Evolutionary conservation across 768 basidiomycete species (phyloP), one percentile per base, ranked within the genome.

Genomic region (Suillus subalutaceus): DNA sequence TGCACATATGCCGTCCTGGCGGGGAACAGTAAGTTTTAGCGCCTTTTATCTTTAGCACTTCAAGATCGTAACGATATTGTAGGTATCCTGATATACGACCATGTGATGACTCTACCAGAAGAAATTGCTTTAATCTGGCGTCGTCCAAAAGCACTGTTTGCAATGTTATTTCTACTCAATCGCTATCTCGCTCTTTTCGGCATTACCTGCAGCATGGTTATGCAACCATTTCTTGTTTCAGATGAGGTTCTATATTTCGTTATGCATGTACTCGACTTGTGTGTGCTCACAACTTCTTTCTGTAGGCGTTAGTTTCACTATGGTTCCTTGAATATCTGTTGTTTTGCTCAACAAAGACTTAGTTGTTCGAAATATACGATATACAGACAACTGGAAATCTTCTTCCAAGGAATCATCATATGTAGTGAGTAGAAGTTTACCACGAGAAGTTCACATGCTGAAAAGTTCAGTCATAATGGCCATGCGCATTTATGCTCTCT

Each of bases 401-500:
- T 18, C 4, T 6, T 55, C 30, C 53, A 55, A 55, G 30, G 18
- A 6, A 55, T 18, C 18, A 10, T 55, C 18, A 32, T 55, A 10
- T 55, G 30, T 16, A 20, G 53, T 55, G 53, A 55, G 53, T 32
- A 18, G 2, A 32, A 18, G 16, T 55, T 30, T 32, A 32, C 32
- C 18, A 18, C 18, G 30, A 32, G 30, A 32, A 10, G 12, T 35
- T 6, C 35, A 37, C 12, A 10, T 62, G 8, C 26, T 37, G 6
- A 50, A 16, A 2, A n/a, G 44, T 53, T 23, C 48, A 86, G 84
- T 63, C 85, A 85, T 70, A 68, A 72, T 86, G 38, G 79, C 79
- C 10, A 71, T 84, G 44, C 82, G 86, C 48, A 83, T 82, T 62
- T 83, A 81, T 63, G 86, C 87, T 5, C 72, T 88, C n/a, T 87